Conservation (phyloP, 345 rosid genomes). For the rapeseed (Brassica napus) region DNA sequence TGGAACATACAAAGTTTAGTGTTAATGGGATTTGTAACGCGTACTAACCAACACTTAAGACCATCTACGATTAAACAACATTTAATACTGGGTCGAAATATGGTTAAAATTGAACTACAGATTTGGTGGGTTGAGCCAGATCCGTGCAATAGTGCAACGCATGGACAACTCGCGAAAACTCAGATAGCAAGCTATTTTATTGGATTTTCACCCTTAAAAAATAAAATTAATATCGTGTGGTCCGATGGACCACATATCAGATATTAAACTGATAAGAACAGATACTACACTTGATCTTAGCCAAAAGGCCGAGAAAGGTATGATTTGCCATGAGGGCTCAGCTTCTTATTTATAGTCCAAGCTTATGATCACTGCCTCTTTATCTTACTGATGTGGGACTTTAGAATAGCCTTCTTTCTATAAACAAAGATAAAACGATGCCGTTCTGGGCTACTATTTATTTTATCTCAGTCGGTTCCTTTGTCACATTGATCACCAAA, state of each 20-base stretch:
- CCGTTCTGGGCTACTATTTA: too few relatives aligned
- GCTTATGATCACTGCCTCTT: background rate
- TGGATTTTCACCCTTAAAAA: conserved; percentile 14
- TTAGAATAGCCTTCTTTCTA: too few relatives aligned
- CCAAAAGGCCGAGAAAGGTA: conserved; percentile 76
- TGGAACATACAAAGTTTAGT: background rate
- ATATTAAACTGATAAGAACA: conserved; percentile 67
- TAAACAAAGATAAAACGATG: too few relatives aligned
- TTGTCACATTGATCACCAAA: too few relatives aligned
- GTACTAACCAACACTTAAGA: too few relatives aligned
- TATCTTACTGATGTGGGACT: background rate
- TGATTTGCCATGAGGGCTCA: background rate
- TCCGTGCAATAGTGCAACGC: background rate
- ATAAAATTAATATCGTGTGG: conserved; percentile 36
- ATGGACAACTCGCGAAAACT: background rate
- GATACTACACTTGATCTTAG: conserved; percentile 69
- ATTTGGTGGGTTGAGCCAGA: too few relatives aligned
- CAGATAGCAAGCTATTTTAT: conserved; percentile 34
- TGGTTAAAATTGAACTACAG: too few relatives aligned
- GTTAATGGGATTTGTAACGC: too few relatives aligned
- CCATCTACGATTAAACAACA: too few relatives aligned
- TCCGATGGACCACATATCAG: conserved; percentile 40
- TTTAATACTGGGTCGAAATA: too few relatives aligned
- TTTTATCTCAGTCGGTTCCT: too few relatives aligned
- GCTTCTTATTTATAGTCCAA: background rate